These are phyloP conservation scores for Candida mattraensis DNA, from an alignment of 805 yeast genomes.

Conservation along the genomic window DNA sequence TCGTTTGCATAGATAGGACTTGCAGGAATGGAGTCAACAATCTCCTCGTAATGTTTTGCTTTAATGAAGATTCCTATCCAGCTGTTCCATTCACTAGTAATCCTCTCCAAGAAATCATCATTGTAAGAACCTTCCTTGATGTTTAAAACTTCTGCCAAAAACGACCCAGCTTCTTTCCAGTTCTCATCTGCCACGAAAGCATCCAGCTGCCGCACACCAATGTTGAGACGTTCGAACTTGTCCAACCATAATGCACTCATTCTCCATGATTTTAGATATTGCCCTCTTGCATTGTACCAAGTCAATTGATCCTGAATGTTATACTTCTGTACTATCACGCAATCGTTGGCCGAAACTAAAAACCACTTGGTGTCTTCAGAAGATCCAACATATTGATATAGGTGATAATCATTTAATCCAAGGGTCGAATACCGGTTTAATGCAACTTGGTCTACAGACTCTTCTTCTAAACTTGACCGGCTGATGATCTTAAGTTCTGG, in stretches of 20 bases:
- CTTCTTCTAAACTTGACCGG: conserved; percentile 64
- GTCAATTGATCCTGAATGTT: conserved; percentile 64
- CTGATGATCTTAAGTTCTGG: conserved; percentile 79
- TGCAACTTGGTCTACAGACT: conserved; percentile 76
- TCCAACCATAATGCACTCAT: conserved; percentile 60
- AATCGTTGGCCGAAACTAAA: conserved; percentile 79
- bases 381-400: conserved; percentile 52
- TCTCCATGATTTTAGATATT: conserved; percentile 73
- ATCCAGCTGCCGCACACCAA: conserved; percentile 61
- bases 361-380: conserved; percentile 46
- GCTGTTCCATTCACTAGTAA: conserved; percentile 57
- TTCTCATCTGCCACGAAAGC: conserved; percentile 39
- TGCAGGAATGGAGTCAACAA: conserved; percentile 60
- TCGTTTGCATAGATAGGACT: conserved; percentile 28
- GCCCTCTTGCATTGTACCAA: conserved; percentile 64
- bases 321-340: conserved; percentile 71
- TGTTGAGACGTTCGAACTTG: conserved; percentile 48
- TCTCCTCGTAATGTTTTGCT: conserved; percentile 41
- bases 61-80: conserved; percentile 58
- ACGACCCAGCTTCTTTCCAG: conserved; percentile 58
- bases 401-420: conserved; percentile 78
- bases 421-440: conserved; percentile 55
- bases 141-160: conserved; percentile 43
- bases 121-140: conserved; percentile 23
- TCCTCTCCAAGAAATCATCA: conserved; percentile 21